A percentile compares a stretch with the other conserved stretches of the same genome.
These are phyloP conservation scores for Backusella sp. DNA, from an alignment of 192 early-diverging fungal genomes.

Conservation along the genomic window DNA sequence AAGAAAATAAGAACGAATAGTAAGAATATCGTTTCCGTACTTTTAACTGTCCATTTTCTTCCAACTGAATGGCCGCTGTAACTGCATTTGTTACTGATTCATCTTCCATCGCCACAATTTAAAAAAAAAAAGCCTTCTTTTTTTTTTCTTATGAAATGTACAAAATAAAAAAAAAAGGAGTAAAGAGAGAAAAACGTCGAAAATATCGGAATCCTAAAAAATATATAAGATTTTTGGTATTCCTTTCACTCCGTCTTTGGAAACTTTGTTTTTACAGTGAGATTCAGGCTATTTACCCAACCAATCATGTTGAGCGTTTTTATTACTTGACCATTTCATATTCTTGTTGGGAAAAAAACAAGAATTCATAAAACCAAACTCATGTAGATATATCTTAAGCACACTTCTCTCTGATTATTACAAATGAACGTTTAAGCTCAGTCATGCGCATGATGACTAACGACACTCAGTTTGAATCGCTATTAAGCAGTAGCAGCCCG, in stretches of 20 bases:
- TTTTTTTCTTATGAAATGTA: slow-evolving; percentile 8
- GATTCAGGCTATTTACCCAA: neutral
- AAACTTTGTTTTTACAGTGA: neutral
- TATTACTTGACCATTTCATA: neutral
- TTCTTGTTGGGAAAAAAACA: neutral
- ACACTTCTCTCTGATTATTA: neutral
- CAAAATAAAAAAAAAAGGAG: neutral
- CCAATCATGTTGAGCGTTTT: neutral
- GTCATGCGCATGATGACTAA: neutral
- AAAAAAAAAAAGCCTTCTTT: slow-evolving; percentile 8
- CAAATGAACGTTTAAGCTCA: neutral
- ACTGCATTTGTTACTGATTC: slow-evolving; percentile 27
- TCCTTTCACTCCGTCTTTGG: too few species aligned
- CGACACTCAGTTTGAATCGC: neutral
- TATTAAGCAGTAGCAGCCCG: neutral
- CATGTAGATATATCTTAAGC: too few species aligned
- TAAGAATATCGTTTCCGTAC: slow-evolving; percentile 4
- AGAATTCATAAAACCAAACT: too few species aligned
- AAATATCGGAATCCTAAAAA: neutral
- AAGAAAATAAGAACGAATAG: neutral
- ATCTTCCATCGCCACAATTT: slow-evolving; percentile 2
- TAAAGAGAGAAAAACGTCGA: slow-evolving; percentile 3
- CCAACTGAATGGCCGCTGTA: slow-evolving; percentile 18
- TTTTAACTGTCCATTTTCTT: slow-evolving; percentile 33
- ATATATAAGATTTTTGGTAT: too few species aligned